Base-by-base conservation (phyloP, 768 basidiomycete species). In the Tulasnella sp. region DNA sequence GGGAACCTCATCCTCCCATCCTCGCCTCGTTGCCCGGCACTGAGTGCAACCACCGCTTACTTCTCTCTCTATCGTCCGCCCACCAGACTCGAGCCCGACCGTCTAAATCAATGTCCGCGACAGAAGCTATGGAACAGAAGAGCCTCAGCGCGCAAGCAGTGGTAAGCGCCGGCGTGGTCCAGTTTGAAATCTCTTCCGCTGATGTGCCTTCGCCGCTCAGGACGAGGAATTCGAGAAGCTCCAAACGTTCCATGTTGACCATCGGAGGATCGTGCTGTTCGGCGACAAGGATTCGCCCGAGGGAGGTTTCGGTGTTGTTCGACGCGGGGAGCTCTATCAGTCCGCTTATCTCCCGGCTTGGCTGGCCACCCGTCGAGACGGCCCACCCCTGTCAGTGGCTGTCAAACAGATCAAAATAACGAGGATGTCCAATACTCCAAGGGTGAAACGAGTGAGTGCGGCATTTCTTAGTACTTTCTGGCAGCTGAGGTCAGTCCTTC, bases 81-180 rank as follows among this genome's bases (percentile, higher is more conserved):
- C 2, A 2, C 4, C 3, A 0, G 2, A 5, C 23, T 5, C 6
- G 10, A 51, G 0, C 6, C n/a, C 3, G n/a, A 51, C 51, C 3
- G 5, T 40, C 6, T n/a, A n/a, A 35, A 51, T 23, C 23, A 9
- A 67, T 67, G 61, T 35, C 29, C 61, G 3, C 15, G 10, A 18
- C 11, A 10, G 61, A 35, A 4, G 29, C 23, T 26, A 29, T 7
- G 29, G 11, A 67, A 35, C 6, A 5, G 10, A 35, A 15, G 61
- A 23, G 32, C 15, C 29, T 6, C 29, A 67, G 32, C 23, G 61
- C 29, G 5, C 15, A 67, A 11, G 61, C 61, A 0, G 61, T 67
- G 61, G 61, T 67, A 44, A 44, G 32, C 26, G 61, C 29, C 13
- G 0, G 26, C 3, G 9, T 5, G 5, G 61, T 67, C 61, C 61